These are phyloP conservation scores for Aspergillus indologenus DNA, from an alignment of 495 filamentous ascomycete genomes.

Conservation along the genomic window DNA sequence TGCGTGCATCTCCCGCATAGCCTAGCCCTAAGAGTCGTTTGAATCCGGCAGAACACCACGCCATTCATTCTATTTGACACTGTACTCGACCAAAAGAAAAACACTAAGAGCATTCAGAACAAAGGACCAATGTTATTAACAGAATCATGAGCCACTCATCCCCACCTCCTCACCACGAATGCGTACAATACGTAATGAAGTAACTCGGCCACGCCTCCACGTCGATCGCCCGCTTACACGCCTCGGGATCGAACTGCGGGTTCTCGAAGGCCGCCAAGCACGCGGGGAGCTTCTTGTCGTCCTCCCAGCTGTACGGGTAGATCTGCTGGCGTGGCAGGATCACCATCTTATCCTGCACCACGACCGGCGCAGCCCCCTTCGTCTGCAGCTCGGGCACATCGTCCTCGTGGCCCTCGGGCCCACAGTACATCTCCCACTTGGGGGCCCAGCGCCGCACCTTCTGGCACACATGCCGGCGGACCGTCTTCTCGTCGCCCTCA, in stretches of 20 bases:
- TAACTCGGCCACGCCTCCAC: constrained; percentile 28
- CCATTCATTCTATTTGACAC: too few species aligned
- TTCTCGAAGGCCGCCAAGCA: constrained; percentile 18
- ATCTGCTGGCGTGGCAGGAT: constrained; percentile 18
- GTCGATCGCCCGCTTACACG: constrained; percentile 18
- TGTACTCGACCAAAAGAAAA: too few species aligned
- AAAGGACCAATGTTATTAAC: too few species aligned
- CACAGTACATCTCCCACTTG: constrained; percentile 17
- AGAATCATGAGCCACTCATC: too few species aligned
- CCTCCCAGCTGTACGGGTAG: constrained; percentile 25
- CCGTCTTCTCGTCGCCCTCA: neutral
- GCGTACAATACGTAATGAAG: constrained; percentile 28
- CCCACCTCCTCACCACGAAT: constrained; percentile 16
- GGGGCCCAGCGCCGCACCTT: constrained; percentile 12
- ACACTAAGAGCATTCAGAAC: too few species aligned
- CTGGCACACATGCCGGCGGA: constrained; percentile 12
- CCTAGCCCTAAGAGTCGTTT: too few species aligned
- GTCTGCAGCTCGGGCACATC: neutral
- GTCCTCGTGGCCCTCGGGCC: neutral
- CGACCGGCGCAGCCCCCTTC: neutral
- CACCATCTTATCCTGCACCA: constrained; percentile 9
- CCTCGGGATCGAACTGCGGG: constrained; percentile 19
- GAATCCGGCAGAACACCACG: too few species aligned
- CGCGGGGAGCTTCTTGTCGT: constrained; percentile 11
- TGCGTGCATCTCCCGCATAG: neutral